Percentiles rank a stretch among this genome's conserved stretches.
These are phyloP conservation scores for Westerdykella aurantiaca DNA, from an alignment of 2,329 filamentous ascomycete species.

Conservation along the genomic window DNA sequence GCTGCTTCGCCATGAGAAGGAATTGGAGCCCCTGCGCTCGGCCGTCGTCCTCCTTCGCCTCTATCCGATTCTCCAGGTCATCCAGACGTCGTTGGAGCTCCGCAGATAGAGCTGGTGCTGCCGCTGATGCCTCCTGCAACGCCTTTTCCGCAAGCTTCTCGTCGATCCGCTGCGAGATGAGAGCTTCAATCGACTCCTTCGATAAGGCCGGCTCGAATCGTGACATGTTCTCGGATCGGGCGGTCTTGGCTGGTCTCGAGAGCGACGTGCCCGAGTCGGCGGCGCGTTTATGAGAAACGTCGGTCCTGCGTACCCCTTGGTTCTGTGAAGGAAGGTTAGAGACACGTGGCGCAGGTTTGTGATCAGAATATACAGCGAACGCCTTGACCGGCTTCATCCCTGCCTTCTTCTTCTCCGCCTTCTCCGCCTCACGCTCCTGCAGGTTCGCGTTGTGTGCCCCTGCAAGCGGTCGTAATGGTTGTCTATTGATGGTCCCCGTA, in stretches of 20 bases:
- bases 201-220: slow-evolving; percentile 38
- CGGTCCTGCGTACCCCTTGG: slow-evolving; percentile 30
- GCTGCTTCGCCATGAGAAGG: slow-evolving; percentile 84
- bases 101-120: slow-evolving; percentile 56
- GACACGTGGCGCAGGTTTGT: slow-evolving; percentile 22
- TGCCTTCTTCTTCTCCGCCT: slow-evolving; percentile 44
- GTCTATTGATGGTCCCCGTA: slow-evolving; percentile 50
- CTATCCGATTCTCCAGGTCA: slow-evolving; percentile 78
- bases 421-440: slow-evolving; percentile 47
- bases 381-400: slow-evolving; percentile 69
- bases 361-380: slow-evolving; percentile 81
- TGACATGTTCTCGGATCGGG: slow-evolving; percentile 32
- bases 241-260: slow-evolving; percentile 38
- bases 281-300: slow-evolving; percentile 40
- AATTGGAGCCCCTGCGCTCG: slow-evolving; percentile 74
- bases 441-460: slow-evolving; percentile 69
- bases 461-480: slow-evolving; percentile 72
- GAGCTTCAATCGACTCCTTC: slow-evolving; percentile 73
- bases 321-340: slow-evolving; percentile 31
- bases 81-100: slow-evolving; percentile 77
- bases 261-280: slow-evolving; percentile 35
- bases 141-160: slow-evolving; percentile 79
- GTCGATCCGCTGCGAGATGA: slow-evolving; percentile 86
- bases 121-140: slow-evolving; percentile 49
- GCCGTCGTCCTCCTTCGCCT: slow-evolving; percentile 61